Base-by-base conservation (phyloP, 1,284 basidiomycete genomes). In the Ustilago curta region DNA sequence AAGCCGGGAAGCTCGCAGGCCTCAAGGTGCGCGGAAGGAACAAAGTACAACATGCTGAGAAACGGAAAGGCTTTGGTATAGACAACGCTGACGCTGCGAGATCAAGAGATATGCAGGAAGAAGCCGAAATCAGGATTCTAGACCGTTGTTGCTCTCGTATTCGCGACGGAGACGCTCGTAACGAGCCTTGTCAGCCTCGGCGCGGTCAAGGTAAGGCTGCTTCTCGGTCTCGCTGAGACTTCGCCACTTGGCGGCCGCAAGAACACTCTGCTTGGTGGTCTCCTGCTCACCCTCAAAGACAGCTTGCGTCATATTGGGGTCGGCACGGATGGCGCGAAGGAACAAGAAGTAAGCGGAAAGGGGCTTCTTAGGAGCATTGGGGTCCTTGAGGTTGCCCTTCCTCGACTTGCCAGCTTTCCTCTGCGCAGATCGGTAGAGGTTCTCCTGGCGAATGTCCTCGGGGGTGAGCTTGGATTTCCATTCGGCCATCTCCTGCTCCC, bases 291-390 rank as follows among this genome's bases (percentile, higher is more conserved):
- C 91, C n/a, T 92, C 93, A 86, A 96, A 96, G 18, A 97, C 91
- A 23, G 91, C 91, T 73, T 86, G 88, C 19, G 68, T 76, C 74
- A 81, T 66, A 50, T 67, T 72, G 23, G 81, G 74, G 49, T 83
- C 73, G 29, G 78, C 77, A 23, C 82, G 80, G 60, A 84, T 79
- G 7, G 80, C 77, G 85, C 95, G 93, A 71, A 97, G 86, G 88
- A 95, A 97, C 90, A 96, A 92, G 80, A 97, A 97, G 85, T 97
- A 97, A 3, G 95, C 94, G 79, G 91, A 92, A 31, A 97, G 89
- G 3, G 95, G 95, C 86, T 96, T 96, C 90, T 95, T 95, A 9
- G 95, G 95, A 19, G 94, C 95, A 83, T 97, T 95, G 29, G 94
- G 94, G 84, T 97, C 94, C 87, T 96, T 96, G 86, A 97, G 91